Base-by-base conservation (phyloP, 164 flowering plant genomes). In the Macadamia integrifolia region DNA sequence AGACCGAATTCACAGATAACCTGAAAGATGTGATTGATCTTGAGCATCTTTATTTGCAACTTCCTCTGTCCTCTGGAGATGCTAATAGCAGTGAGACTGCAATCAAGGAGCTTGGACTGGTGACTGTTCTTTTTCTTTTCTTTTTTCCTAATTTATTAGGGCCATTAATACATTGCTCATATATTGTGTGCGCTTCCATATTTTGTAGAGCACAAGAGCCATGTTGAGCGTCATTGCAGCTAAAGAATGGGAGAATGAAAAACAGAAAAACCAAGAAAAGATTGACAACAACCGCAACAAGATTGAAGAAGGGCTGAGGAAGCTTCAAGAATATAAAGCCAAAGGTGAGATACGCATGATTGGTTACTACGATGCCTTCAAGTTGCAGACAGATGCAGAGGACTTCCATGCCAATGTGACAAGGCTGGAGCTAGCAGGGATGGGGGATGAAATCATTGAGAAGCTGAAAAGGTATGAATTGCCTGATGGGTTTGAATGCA, bases 301-400 rank as follows among this genome's bases (percentile, higher is more conserved):
- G 30, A 87, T 89, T 4, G 65, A 78, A 9, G 76, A 75, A 9
- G 71, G 58, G 15, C 57, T 90, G 9, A 52, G 40, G 0, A 43
- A 17, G 31, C 70, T 92, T 9, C 68, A 78, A 30, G 69, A 28
- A 0, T 92, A 92, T 80, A 69, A 76, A 69, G 65, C 58, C 5
- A 69, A 32, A 31, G 77, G 83, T 32, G 82, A 80, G 66, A 66
- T 53, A 17, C 73, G 74, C 5, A 75, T 75, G 18, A 42, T 82
- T 10, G 87, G 91, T 18, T 92, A 88, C 67, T 92, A 84, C 23
- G 96, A 90, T 30, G 79, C 90, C 49, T 90, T 92, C 81, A 89
- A 85, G 76, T 66, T 70, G 17, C 86, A 85, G 53, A 77, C 71
- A 18, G 70, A 80, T 49, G 3, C 0, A 0, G 73, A 69, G 6